Conservation (phyloP, 1,284 basidiomycete species). For the Coriolopsis trogii region DNA sequence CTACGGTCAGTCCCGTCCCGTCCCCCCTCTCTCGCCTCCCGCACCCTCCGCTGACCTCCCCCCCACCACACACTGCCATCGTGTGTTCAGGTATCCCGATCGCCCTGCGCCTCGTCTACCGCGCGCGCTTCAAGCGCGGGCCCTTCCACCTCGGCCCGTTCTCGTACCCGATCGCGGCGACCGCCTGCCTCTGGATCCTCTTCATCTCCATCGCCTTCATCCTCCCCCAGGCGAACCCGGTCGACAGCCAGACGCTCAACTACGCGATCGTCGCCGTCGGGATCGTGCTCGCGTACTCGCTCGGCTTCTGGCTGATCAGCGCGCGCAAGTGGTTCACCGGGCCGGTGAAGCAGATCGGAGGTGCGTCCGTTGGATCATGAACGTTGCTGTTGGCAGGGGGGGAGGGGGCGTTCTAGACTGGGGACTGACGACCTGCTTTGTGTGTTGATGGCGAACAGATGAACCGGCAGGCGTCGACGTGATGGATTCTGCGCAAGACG, state of each 20-base stretch:
- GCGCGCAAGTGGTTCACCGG: constrained; percentile 74
- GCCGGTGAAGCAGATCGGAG: constrained; percentile 64
- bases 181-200: constrained; percentile 58
- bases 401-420: too few species aligned
- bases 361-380: constrained; percentile 38
- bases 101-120: constrained; percentile 63
- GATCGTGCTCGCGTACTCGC: constrained; percentile 62
- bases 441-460: constrained; percentile 44
- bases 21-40: not conserved
- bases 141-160: constrained; percentile 72
- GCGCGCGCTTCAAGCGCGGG: constrained; percentile 60
- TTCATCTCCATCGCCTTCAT: constrained; percentile 71
- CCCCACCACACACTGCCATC: too few species aligned
- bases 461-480: constrained; percentile 53
- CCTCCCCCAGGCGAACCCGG: constrained; percentile 68
- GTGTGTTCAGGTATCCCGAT: constrained; percentile 60
- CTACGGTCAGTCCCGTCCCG: constrained; percentile 47
- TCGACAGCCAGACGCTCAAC: constrained; percentile 70
- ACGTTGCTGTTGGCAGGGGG: not conserved
- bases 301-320: constrained; percentile 68
- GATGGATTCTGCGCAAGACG: constrained; percentile 39
- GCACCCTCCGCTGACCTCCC: not conserved
- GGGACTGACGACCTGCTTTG: not conserved
- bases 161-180: constrained; percentile 58
- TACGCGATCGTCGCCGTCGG: constrained; percentile 76